Evolutionary conservation across 306 rosid species (phyloP).

Genomic region (Gastrolobium villosum): DNA sequence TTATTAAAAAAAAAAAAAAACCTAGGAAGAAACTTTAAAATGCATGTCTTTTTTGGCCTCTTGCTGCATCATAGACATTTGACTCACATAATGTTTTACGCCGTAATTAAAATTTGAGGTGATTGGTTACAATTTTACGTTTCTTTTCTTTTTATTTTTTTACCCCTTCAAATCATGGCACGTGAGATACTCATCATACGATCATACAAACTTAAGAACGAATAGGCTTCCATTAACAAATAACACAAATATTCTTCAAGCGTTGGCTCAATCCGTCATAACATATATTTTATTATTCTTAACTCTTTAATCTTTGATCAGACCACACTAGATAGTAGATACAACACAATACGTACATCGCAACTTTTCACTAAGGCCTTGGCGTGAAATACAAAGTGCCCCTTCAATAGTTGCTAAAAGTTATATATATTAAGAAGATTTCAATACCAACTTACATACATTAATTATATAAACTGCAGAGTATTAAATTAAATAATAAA

Average conservation of each 20-base stretch:
- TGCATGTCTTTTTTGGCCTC: no score
- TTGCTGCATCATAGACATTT: no score
- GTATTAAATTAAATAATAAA: not conserved
- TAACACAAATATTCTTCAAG: not conserved
- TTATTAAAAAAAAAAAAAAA: no score
- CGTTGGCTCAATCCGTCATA: not conserved
- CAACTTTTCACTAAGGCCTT: conserved; percentile 40
- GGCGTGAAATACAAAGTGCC: conserved; percentile 16
- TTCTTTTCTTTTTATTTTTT: no score
- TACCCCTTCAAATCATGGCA: no score
- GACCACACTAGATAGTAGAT: not conserved
- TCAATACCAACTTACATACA: not conserved
- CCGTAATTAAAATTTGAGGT: no score
- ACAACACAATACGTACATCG: not conserved
- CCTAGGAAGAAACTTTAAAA: no score
- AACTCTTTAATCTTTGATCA: conserved; percentile 27
- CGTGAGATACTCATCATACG: not conserved
- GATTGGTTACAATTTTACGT: no score
- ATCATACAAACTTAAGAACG: not conserved
- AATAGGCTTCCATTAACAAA: not conserved
- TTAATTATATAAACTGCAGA: not conserved
- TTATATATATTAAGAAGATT: conserved; percentile 4
- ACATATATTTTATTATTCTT: conserved; percentile 2
- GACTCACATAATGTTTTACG: no score
- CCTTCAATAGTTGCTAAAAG: conserved; percentile 31